A percentile compares a stretch with the other conserved stretches of the same genome.
These are phyloP conservation scores for Nyssa sinensis DNA, from an alignment of 148 eudicot species.

Conservation along the genomic window DNA sequence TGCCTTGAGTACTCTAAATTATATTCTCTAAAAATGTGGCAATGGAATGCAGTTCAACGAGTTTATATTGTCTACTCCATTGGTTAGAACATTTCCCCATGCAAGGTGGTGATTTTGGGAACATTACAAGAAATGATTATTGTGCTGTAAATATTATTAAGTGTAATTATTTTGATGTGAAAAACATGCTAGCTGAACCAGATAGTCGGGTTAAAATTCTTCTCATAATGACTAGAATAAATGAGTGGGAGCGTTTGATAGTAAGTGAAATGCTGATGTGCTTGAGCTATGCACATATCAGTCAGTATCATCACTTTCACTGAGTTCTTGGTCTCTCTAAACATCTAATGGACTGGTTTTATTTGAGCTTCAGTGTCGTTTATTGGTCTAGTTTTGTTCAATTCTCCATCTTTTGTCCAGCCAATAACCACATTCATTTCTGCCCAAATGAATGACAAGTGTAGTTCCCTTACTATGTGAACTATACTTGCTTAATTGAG, in stretches of 20 bases:
- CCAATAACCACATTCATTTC: too few relatives aligned
- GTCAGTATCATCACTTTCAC: background rate
- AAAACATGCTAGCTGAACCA: background rate
- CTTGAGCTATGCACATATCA: background rate
- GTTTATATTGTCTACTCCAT: background rate
- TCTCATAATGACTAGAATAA: background rate
- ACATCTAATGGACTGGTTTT: background rate
- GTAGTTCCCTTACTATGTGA: too few relatives aligned
- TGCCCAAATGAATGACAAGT: too few relatives aligned
- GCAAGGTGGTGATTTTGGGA: constrained; percentile 2
- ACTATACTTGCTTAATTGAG: too few relatives aligned
- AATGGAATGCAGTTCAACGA: background rate
- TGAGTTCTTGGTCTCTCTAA: background rate
- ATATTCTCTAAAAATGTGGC: background rate
- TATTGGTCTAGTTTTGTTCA: too few relatives aligned
- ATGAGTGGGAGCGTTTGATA: background rate
- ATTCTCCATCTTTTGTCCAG: too few relatives aligned
- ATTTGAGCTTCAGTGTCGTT: too few relatives aligned
- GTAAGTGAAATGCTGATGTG: background rate
- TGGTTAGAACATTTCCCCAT: background rate
- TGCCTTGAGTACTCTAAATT: background rate
- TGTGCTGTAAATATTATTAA: background rate
- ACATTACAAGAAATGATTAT: background rate
- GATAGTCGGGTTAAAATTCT: background rate
- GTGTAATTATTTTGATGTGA: background rate